Conservation (phyloP, 1,139 yeast genomes). For the Hemisphaericaspora subhashii region DNA sequence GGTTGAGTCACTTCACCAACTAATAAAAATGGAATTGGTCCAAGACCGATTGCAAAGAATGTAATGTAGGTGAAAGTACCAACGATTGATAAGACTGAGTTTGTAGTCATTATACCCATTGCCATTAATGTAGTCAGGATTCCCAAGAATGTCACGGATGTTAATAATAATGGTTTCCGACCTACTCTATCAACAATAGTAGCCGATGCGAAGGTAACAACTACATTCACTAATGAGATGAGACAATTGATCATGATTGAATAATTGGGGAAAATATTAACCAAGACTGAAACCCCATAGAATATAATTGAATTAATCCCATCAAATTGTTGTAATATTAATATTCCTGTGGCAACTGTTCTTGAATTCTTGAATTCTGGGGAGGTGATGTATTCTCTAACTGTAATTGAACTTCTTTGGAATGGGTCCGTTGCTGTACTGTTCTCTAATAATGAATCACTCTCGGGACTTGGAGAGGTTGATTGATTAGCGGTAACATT, state of each 20-base stretch:
- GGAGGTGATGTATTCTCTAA: slow-evolving; percentile 48
- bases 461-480: slow-evolving; percentile 7
- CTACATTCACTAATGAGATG: slow-evolving; percentile 70
- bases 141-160: slow-evolving; percentile 73
- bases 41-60: slow-evolving; percentile 86
- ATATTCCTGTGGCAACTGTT: slow-evolving; percentile 66
- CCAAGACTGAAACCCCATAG: slow-evolving; percentile 84
- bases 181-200: slow-evolving; percentile 73
- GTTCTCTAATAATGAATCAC: slow-evolving; percentile 16
- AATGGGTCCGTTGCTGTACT: slow-evolving; percentile 15
- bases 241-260: slow-evolving; percentile 72
- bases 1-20: slow-evolving; percentile 87
- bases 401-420: slow-evolving; percentile 20
- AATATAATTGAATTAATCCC: slow-evolving; percentile 92
- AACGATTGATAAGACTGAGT: slow-evolving; percentile 55
- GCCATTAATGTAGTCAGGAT: slow-evolving; percentile 63
- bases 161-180: slow-evolving; percentile 66
- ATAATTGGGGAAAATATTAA: slow-evolving; percentile 64
- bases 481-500: too few relatives aligned
- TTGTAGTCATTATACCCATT: slow-evolving; percentile 55
- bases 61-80: slow-evolving; percentile 76
- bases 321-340: slow-evolving; percentile 87
- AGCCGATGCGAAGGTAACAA: slow-evolving; percentile 72
- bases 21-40: slow-evolving; percentile 90
- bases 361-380: slow-evolving; percentile 58